Percentiles rank a stretch among this genome's conserved stretches.
These are phyloP conservation scores for Cytospora paraplurivora DNA, from an alignment of 2,329 filamentous ascomycete species.

Conservation along the genomic window DNA sequence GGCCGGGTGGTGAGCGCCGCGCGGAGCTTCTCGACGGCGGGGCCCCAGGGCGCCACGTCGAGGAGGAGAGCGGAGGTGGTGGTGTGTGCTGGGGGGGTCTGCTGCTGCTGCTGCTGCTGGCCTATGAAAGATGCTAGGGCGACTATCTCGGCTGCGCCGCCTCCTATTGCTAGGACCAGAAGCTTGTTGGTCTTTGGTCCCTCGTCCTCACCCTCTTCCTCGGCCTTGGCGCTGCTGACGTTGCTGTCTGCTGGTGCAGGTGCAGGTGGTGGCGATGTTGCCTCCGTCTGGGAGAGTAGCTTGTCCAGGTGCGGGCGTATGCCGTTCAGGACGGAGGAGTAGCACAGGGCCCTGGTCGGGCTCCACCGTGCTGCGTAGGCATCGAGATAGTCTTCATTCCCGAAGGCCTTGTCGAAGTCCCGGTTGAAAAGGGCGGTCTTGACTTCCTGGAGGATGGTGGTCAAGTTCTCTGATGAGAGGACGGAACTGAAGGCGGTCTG, in stretches of 20 bases:
- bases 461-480: conserved; percentile 50
- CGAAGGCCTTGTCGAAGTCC: conserved; percentile 83
- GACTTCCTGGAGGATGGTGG: conserved; percentile 70
- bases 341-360: conserved; percentile 80
- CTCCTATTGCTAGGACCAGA: conserved; percentile 54
- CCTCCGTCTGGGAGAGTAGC: neutral
- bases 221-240: too few relatives aligned
- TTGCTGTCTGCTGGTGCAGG: too few relatives aligned
- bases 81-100: neutral
- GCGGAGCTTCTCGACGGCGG: conserved; percentile 62
- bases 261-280: too few relatives aligned
- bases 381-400: conserved; percentile 67
- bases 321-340: conserved; percentile 58
- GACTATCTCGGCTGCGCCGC: conserved; percentile 64
- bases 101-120: conserved; percentile 10
- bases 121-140: conserved; percentile 52
- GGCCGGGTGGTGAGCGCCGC: conserved; percentile 56
- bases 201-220: neutral
- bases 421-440: conserved; percentile 85
- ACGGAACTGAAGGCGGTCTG: conserved; percentile 60
- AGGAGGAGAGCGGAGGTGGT: conserved; percentile 60
- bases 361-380: conserved; percentile 93
- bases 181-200: too few relatives aligned
- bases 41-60: conserved; percentile 79
- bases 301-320: conserved; percentile 40